A percentile compares a stretch with the other conserved stretches of the same genome.
phyloP scores from a whole-genome alignment of 2,329 filamentous ascomycete genomes.

The Fusarium protoensiforme region DNA sequence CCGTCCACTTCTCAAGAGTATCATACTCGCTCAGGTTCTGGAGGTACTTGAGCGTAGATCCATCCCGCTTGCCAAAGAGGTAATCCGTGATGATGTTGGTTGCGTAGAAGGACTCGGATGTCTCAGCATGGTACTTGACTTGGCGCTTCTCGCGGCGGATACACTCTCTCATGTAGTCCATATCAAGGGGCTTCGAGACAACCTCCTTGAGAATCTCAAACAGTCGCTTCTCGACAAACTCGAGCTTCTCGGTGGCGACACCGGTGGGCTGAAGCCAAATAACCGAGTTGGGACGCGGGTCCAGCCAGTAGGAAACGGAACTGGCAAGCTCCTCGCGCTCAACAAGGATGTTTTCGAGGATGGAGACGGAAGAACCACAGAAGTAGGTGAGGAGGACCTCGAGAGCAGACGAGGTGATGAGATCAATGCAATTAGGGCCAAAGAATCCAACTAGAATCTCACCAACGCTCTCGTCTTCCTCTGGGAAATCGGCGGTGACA shows the following conservation, averaged over 20 bases:
- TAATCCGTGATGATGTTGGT: constrained; percentile 92
- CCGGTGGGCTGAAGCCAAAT: constrained; percentile 89
- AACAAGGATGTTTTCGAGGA: constrained; percentile 91
- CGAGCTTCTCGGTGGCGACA: constrained; percentile 87
- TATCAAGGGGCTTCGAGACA: constrained; percentile 82
- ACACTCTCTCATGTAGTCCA: constrained; percentile 90
- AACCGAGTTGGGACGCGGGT: constrained; percentile 82
- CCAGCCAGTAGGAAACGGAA: constrained; percentile 82
- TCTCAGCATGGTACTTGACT: constrained; percentile 85
- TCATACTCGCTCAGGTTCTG: constrained; percentile 70
- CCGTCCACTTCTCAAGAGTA: constrained; percentile 80
- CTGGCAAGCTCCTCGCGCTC: constrained; percentile 94
- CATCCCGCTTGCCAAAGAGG: constrained; percentile 87
- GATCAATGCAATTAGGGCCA: constrained; percentile 82
- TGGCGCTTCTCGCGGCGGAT: constrained; percentile 84
- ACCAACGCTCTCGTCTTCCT: constrained; percentile 94
- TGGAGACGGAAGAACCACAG: constrained; percentile 90
- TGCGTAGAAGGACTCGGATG: constrained; percentile 82
- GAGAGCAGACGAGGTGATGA: constrained; percentile 75
- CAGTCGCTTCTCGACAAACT: constrained; percentile 84
- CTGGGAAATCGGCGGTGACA: constrained; percentile 89
- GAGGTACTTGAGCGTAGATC: constrained; percentile 76
- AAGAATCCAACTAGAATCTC: constrained; percentile 90
- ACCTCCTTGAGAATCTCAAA: constrained; percentile 87
- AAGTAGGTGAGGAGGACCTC: constrained; percentile 87